phyloP scores from a whole-genome alignment of 768 basidiomycete genomes.

The Termitomyces sp. region DNA sequence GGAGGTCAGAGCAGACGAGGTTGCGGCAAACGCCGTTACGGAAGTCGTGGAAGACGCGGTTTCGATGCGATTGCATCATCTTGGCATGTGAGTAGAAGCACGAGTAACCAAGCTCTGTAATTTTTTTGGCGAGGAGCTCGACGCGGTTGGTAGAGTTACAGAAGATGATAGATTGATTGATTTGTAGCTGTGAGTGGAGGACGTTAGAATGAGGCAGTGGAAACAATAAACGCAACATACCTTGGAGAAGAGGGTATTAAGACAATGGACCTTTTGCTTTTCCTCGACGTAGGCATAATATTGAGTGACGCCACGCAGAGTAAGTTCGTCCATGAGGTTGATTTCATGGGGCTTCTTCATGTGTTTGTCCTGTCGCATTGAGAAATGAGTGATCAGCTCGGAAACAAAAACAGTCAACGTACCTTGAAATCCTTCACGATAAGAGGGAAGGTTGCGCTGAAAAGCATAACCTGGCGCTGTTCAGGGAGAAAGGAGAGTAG shows the following conservation, averaged over 20 bases:
- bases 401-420: constrained; percentile 4
- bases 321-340: constrained; percentile 99
- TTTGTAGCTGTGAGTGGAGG: constrained; percentile 72
- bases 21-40: constrained; percentile 97
- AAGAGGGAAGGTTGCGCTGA: constrained; percentile 98
- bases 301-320: constrained; percentile 96
- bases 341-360: constrained; percentile 96
- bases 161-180: constrained; percentile 99
- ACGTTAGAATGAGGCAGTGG: not conserved
- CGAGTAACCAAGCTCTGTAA: constrained; percentile 98
- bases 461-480: constrained; percentile 95
- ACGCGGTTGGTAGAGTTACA: constrained; percentile 99
- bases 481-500: constrained; percentile 78
- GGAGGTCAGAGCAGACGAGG: constrained; percentile 94
- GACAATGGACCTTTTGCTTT: constrained; percentile 97
- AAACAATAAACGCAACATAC: constrained; percentile 31
- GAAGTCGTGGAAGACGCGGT: constrained; percentile 99
- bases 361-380: constrained; percentile 71
- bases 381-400: constrained; percentile 5
- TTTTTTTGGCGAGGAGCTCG: constrained; percentile 98
- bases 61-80: constrained; percentile 98
- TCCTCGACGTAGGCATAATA: constrained; percentile 99
- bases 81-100: constrained; percentile 99
- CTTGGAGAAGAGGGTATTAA: constrained; percentile 99
- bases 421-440: constrained; percentile 99